A percentile compares a stretch with the other conserved stretches of the same genome.
phyloP scores from a whole-genome alignment of 805 yeast genomes.

The Starmera dryadoides region DNA sequence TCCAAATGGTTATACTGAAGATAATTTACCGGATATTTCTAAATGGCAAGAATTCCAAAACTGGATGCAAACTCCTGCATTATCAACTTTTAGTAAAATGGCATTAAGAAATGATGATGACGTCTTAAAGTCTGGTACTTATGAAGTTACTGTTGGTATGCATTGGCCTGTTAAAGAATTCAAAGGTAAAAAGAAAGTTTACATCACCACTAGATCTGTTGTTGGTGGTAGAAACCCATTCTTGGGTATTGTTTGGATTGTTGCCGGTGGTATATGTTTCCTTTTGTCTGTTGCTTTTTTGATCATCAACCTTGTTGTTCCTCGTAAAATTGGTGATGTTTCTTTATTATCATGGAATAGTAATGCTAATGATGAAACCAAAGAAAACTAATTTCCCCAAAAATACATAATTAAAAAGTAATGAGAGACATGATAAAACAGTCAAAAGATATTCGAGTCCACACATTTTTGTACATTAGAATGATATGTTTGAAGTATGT shows the following conservation, averaged over 20 bases:
- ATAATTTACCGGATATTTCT: slow-evolving; percentile 62
- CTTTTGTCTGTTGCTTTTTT: slow-evolving; percentile 46
- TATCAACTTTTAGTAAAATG: slow-evolving; percentile 60
- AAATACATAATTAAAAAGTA: neutral
- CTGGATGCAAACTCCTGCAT: slow-evolving; percentile 83
- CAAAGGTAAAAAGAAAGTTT: slow-evolving; percentile 61
- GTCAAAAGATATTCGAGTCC: no score
- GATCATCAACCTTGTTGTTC: slow-evolving; percentile 49
- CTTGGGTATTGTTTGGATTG: slow-evolving; percentile 68
- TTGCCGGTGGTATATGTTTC: slow-evolving; percentile 65
- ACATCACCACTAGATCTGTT: slow-evolving; percentile 61
- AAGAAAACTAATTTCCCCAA: neutral
- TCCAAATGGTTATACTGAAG: slow-evolving; percentile 68
- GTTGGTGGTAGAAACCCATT: slow-evolving; percentile 74
- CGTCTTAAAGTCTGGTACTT: slow-evolving; percentile 46
- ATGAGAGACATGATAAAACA: neutral
- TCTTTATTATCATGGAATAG: slow-evolving; percentile 68
- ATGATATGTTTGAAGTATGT: no score
- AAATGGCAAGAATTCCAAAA: slow-evolving; percentile 68
- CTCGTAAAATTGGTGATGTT: slow-evolving; percentile 70
- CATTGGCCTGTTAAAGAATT: slow-evolving; percentile 74
- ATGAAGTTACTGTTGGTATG: slow-evolving; percentile 58
- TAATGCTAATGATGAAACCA: no score
- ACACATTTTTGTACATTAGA: no score
- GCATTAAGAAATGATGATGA: slow-evolving; percentile 57